Evolutionary conservation across 441 rosid genomes (phyloP).

Genomic region (Pelargonium myrrhifolium): DNA sequence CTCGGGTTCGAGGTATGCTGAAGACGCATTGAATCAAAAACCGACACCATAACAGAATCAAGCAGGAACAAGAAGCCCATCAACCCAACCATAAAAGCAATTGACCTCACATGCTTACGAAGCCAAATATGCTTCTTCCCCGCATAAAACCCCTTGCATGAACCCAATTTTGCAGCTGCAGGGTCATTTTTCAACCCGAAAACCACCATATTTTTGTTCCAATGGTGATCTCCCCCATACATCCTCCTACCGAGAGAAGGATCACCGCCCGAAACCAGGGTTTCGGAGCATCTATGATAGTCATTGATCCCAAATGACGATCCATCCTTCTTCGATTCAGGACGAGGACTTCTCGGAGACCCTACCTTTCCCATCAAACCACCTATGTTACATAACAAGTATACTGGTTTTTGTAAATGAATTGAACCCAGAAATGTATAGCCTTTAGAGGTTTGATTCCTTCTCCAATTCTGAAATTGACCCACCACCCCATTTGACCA

Average conservation of each 20-base stretch:
- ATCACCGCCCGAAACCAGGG: constrained; percentile 33
- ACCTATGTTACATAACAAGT: neutral
- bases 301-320: constrained; percentile 26
- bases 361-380: constrained; percentile 48
- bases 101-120: constrained; percentile 36
- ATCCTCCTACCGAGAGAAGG: constrained; percentile 48
- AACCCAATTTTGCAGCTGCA: constrained; percentile 29
- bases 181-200: constrained; percentile 42
- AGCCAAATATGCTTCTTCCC: constrained; percentile 52
- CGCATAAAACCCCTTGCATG: constrained; percentile 32
- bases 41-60: constrained; percentile 57
- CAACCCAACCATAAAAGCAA: constrained; percentile 42
- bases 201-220: constrained; percentile 32
- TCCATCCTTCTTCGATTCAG: constrained; percentile 15
- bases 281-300: constrained; percentile 37
- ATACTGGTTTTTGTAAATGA: neutral
- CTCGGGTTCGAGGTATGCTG: constrained; percentile 33
- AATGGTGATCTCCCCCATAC: constrained; percentile 35
- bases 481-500: constrained; percentile 30
- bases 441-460: constrained; percentile 3
- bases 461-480: constrained; percentile 22
- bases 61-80: constrained; percentile 45
- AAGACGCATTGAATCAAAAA: constrained; percentile 42
- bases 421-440: constrained; percentile 11
- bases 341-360: constrained; percentile 35